phyloP scores from a whole-genome alignment of 2,329 filamentous ascomycete genomes.

The Aotearoamyces nothofagi region DNA sequence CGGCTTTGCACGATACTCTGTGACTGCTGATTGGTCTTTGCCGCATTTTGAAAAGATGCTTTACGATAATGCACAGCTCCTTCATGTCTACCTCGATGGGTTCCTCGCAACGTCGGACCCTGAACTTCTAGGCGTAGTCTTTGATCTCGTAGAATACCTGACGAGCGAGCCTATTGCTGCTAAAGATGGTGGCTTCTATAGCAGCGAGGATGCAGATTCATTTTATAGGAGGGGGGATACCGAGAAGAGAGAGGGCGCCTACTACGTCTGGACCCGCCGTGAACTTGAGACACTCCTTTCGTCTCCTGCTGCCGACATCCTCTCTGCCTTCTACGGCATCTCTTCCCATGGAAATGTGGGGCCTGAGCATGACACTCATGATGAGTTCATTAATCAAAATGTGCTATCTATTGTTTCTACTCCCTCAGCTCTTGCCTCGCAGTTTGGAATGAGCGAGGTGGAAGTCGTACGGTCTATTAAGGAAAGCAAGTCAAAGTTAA shows the following conservation, averaged over 20 bases:
- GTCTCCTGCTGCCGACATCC: constrained; percentile 51
- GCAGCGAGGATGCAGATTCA: constrained; percentile 85
- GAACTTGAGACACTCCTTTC: constrained; percentile 70
- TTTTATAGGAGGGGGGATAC: constrained; percentile 56
- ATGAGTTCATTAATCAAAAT: constrained; percentile 91
- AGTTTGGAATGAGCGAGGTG: constrained; percentile 56
- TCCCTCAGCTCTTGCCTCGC: constrained; percentile 51
- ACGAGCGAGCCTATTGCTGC: constrained; percentile 54
- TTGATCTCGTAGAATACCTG: constrained; percentile 79
- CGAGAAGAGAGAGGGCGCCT: constrained; percentile 81
- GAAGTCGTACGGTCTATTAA: constrained; percentile 55
- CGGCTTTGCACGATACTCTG: constrained; percentile 73
- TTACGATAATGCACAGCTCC: constrained; percentile 76
- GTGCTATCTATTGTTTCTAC: constrained; percentile 61
- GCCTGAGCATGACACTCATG: constrained; percentile 69
- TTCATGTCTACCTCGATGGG: constrained; percentile 74
- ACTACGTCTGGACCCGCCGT: constrained; percentile 83
- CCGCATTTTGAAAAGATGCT: constrained; percentile 98
- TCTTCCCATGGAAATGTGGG: constrained; percentile 74
- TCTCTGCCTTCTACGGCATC: constrained; percentile 75
- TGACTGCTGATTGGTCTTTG: constrained; percentile 82
- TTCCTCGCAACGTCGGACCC: constrained; percentile 45
- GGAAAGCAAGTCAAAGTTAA: constrained; percentile 51
- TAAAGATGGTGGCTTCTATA: constrained; percentile 61
- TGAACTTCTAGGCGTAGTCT: constrained; percentile 63